Percentiles rank a stretch among this genome's conserved stretches.
Conservation (phyloP, 2,329 filamentous ascomycete genomes). For the Stagonosporopsis vannaccii region DNA sequence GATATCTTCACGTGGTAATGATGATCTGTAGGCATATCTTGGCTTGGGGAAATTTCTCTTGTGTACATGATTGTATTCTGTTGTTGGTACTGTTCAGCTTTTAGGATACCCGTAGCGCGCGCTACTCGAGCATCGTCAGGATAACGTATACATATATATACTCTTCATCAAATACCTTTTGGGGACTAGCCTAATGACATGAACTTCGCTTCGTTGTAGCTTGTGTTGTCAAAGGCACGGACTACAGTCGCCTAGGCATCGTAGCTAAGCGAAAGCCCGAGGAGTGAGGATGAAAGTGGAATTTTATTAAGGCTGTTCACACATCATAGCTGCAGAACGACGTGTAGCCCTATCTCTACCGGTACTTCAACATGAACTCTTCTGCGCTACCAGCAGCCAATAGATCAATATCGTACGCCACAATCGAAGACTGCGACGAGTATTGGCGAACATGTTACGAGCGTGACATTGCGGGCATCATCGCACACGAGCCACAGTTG, state of each 20-base stretch:
- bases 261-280: too few species aligned
- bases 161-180: background rate
- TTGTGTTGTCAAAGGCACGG: background rate
- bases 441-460: background rate
- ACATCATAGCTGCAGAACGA: too few species aligned
- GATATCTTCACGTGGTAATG: conserved; percentile 23
- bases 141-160: background rate
- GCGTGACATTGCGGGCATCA: too few species aligned
- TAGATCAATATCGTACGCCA: background rate
- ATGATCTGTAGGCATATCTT: background rate
- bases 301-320: too few species aligned
- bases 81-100: conserved; percentile 1
- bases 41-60: background rate
- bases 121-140: conserved; percentile 3
- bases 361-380: background rate
- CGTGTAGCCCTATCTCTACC: background rate
- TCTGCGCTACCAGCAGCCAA: background rate
- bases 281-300: too few species aligned
- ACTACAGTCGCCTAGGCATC: too few species aligned
- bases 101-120: conserved; percentile 16
- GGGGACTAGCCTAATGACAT: background rate
- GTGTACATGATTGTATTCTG: background rate
- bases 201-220: background rate
- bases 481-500: background rate
- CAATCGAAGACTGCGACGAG: background rate